Evolutionary conservation across 2,329 filamentous ascomycete species (phyloP), one percentile per base, ranked within the genome.

Genomic region (Sporothrix pallida): DNA sequence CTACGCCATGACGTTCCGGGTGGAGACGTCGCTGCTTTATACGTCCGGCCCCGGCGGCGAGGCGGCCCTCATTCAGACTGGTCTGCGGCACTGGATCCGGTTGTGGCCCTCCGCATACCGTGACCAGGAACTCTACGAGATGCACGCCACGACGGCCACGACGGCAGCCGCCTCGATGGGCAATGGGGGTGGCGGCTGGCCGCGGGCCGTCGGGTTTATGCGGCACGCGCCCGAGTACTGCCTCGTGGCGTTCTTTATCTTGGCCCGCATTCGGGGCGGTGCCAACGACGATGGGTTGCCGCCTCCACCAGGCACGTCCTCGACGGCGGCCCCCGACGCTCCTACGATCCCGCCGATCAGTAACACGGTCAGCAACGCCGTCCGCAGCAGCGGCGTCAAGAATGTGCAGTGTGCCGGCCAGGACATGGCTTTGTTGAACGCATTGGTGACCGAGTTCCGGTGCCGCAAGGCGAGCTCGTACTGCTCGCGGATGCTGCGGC

Each of bases 151-250:
- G 17, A 42, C 67, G 26, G 46, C 46, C 3, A 42, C 67, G 7
- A 37, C 48, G 10, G 67, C 46, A 2, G 48, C 67, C 1, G 26
- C 48, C 4, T 67, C 42, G 1, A 42, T 70, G 50, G 50, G n/a
- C 7, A 13, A 17, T 8, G 44, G 10, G 1, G 31, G 17, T 9
- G 31, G 67, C 10, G 20, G 50, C 17, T 60, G 69, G 54, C 52
- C 52, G 1, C 69, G 42, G 4, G 67, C 67, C 31, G 69, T 71
- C 42, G 69, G 69, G 7, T 71, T 71, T 13, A 71, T 71, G 0
- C 52, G 69, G 10, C 42, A 71, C 26, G 69, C 69, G 13, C 69
- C 69, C 54, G 69, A 71, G 42, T 71, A 60, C 69, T 71, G 69
- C 20, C 69, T 71, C 15, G 69, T 71, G 12, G 52, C 69, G 1